These are phyloP conservation scores for Daldinia decipiens DNA, from an alignment of 495 filamentous ascomycete species.

Conservation along the genomic window DNA sequence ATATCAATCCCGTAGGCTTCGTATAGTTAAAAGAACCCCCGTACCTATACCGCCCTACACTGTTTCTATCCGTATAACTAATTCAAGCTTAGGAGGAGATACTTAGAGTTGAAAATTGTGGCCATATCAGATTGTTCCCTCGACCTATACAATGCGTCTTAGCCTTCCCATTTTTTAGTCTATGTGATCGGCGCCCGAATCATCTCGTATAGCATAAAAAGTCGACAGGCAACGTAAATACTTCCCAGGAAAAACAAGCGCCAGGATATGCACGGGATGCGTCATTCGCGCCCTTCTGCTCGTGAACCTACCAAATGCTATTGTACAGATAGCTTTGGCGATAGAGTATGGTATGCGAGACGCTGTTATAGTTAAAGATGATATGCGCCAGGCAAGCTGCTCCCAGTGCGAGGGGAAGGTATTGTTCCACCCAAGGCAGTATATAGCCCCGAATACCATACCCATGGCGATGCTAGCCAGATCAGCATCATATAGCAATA, in stretches of 20 bases:
- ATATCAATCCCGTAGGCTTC: too few species aligned
- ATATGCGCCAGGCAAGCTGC: background rate
- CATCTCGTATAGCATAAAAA: slow-evolving; percentile 5
- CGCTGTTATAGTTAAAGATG: background rate
- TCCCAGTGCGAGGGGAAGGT: slow-evolving; percentile 1
- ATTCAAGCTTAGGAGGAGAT: too few species aligned
- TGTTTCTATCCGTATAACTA: too few species aligned
- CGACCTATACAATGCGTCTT: too few species aligned
- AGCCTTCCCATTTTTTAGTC: background rate
- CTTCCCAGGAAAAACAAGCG: background rate
- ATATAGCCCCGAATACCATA: slow-evolving; percentile 1
- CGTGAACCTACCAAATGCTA: background rate
- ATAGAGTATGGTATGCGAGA: slow-evolving; percentile 2
- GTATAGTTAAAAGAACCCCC: too few species aligned
- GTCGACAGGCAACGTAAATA: background rate
- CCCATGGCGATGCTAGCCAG: slow-evolving; percentile 2
- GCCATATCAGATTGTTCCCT: too few species aligned
- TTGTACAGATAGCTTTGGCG: background rate
- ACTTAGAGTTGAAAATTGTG: too few species aligned
- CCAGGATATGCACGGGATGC: background rate
- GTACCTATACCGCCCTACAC: too few species aligned
- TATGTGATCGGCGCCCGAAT: background rate
- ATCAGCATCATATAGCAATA: background rate
- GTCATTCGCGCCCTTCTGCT: background rate
- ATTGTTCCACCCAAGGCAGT: background rate